These are phyloP conservation scores for Xylariaceae sp. DNA, from an alignment of 2,329 filamentous ascomycete species.

Conservation along the genomic window DNA sequence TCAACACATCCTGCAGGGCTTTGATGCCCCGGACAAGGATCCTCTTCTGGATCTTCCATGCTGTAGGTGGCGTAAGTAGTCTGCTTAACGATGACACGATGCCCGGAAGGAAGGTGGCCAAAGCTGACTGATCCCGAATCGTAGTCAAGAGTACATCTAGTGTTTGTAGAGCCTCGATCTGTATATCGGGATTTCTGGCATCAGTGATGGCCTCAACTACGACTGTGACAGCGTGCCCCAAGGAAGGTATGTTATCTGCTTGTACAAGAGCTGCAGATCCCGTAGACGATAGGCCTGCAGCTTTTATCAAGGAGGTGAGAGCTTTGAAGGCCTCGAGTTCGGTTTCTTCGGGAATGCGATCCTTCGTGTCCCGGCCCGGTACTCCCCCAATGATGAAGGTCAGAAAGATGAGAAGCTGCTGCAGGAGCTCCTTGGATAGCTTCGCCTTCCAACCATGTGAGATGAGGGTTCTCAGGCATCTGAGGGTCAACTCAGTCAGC, in stretches of 20 bases:
- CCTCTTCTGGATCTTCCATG: slow-evolving; percentile 48
- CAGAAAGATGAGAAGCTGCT: slow-evolving; percentile 81
- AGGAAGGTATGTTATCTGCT: slow-evolving; percentile 63
- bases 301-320: slow-evolving; percentile 60
- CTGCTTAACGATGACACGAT: slow-evolving; percentile 79
- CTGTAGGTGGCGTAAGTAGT: slow-evolving; percentile 64
- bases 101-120: slow-evolving; percentile 84
- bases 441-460: slow-evolving; percentile 72
- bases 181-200: slow-evolving; percentile 62
- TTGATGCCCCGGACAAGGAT: slow-evolving; percentile 62
- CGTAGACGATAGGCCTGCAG: slow-evolving; percentile 47
- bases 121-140: slow-evolving; percentile 66
- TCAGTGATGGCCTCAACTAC: slow-evolving; percentile 70
- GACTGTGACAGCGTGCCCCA: slow-evolving; percentile 79
- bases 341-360: slow-evolving; percentile 66
- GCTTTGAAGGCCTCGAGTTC: slow-evolving; percentile 66
- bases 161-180: slow-evolving; percentile 63
- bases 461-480: slow-evolving; percentile 71
- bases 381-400: slow-evolving; percentile 75
- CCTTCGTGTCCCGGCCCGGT: slow-evolving; percentile 48
- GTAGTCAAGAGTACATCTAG: slow-evolving; percentile 58
- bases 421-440: slow-evolving; percentile 67
- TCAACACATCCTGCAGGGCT: slow-evolving; percentile 51
- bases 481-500: slow-evolving; percentile 70
- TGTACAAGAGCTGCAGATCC: slow-evolving; percentile 48